Conservation (phyloP, 2,329 filamentous ascomycete genomes). For the Beauveria rudraprayagi region DNA sequence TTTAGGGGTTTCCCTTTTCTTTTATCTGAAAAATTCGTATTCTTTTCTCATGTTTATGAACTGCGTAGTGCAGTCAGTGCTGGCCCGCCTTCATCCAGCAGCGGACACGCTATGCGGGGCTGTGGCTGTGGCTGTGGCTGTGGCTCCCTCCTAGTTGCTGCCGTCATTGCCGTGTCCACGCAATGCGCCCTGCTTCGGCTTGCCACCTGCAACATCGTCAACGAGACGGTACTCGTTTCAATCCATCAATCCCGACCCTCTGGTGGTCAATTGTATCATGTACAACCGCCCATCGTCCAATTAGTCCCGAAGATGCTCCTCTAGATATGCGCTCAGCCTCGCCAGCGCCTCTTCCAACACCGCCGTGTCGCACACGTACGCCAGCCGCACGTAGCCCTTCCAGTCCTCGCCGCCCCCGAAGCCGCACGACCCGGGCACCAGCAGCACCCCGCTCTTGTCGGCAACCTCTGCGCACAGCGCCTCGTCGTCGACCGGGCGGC, state of each 20-base stretch:
- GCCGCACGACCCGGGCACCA: constrained; percentile 64
- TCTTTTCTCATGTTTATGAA: no score
- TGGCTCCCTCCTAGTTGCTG: not conserved
- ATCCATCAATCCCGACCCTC: not conserved
- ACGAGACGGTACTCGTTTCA: not conserved
- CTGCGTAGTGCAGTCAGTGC: not conserved
- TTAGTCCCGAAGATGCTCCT: not conserved
- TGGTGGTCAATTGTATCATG: no score
- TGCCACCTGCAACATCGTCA: not conserved
- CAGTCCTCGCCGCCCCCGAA: constrained; percentile 64
- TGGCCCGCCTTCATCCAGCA: not conserved
- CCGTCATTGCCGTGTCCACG: constrained; percentile 3
- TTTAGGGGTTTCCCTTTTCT: no score
- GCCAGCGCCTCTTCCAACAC: constrained; percentile 60
- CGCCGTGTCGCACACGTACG: constrained; percentile 64
- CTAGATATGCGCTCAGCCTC: constrained; percentile 34
- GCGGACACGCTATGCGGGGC: no score
- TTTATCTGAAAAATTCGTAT: no score
- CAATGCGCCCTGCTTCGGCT: not conserved
- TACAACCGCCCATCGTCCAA: not conserved
- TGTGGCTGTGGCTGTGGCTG: not conserved
- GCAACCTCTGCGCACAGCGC: constrained; percentile 62
- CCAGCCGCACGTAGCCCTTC: constrained; percentile 67
- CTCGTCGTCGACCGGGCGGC: constrained; percentile 60
- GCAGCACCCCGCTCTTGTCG: constrained; percentile 61